These are phyloP conservation scores for Conticribra guillardii DNA, from an alignment of 108 stramenopile genomes.

Conservation along the genomic window DNA sequence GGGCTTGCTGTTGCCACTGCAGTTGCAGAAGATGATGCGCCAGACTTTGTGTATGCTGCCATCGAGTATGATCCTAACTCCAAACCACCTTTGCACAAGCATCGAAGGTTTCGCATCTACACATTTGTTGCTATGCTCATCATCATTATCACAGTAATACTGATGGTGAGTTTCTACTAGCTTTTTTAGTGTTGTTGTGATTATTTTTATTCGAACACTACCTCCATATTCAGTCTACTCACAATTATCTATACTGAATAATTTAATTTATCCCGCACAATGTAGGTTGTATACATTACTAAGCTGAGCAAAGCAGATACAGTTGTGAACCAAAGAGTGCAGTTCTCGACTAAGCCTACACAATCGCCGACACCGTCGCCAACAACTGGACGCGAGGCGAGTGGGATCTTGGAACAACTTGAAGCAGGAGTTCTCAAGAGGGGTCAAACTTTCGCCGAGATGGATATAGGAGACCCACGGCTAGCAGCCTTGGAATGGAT, in stretches of 20 bases:
- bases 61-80: constrained; percentile 70
- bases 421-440: background rate
- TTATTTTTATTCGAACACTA: too few relatives aligned
- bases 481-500: background rate
- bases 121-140: constrained; percentile 40
- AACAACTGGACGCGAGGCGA: background rate
- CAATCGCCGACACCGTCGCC: too few relatives aligned
- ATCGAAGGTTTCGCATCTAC: constrained; percentile 66
- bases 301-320: too few relatives aligned
- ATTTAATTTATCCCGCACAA: too few relatives aligned
- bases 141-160: constrained; percentile 11
- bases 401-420: background rate
- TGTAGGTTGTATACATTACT: too few relatives aligned
- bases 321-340: too few relatives aligned
- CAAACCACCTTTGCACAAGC: constrained; percentile 61
- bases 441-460: background rate
- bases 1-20: constrained; percentile 63
- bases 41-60: constrained; percentile 42
- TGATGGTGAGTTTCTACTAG: too few relatives aligned
- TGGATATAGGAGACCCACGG: background rate
- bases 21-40: constrained; percentile 60
- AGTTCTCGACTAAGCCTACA: too few relatives aligned
- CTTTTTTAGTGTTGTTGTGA: too few relatives aligned
- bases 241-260: too few relatives aligned
- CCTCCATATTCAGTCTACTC: too few relatives aligned